These are phyloP conservation scores for Micractinium sp. DNA, from an alignment of 139 green algal species.

Conservation along the genomic window DNA sequence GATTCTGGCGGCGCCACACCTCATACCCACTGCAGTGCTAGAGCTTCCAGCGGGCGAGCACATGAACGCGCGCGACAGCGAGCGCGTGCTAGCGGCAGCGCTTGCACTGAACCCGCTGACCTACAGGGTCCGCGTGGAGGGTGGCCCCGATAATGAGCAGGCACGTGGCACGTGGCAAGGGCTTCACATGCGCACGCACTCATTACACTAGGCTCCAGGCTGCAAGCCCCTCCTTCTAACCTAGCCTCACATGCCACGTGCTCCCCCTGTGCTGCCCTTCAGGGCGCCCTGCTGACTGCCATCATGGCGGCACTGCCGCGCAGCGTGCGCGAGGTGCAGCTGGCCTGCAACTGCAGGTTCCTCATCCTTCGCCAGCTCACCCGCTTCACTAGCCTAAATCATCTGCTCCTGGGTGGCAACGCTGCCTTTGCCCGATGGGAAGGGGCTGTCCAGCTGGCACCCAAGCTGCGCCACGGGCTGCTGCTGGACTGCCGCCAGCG, in stretches of 20 bases:
- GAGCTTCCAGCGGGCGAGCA: not conserved
- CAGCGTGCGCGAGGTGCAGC: not conserved
- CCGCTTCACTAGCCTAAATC: not conserved
- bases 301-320: not conserved
- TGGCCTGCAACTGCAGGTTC: not conserved
- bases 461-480: not conserved
- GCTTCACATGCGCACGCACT: no score
- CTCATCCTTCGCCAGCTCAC: not conserved
- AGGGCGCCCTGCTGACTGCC: not conserved
- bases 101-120: not conserved
- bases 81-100: not conserved
- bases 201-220: no score
- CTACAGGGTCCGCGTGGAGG: not conserved
- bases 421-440: not conserved
- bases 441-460: not conserved
- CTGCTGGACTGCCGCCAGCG: not conserved
- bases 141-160: not conserved
- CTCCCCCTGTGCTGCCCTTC: not conserved
- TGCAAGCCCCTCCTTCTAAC: no score
- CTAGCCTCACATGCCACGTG: no score
- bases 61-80: not conserved
- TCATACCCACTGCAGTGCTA: not conserved
- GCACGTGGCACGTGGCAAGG: no score
- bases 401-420: not conserved
- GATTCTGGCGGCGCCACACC: not conserved